A percentile compares a stretch with the other conserved stretches of the same genome.
Evolutionary conservation across 768 basidiomycete species (phyloP).

Genomic region (Phlebiopsis gigantea): DNA sequence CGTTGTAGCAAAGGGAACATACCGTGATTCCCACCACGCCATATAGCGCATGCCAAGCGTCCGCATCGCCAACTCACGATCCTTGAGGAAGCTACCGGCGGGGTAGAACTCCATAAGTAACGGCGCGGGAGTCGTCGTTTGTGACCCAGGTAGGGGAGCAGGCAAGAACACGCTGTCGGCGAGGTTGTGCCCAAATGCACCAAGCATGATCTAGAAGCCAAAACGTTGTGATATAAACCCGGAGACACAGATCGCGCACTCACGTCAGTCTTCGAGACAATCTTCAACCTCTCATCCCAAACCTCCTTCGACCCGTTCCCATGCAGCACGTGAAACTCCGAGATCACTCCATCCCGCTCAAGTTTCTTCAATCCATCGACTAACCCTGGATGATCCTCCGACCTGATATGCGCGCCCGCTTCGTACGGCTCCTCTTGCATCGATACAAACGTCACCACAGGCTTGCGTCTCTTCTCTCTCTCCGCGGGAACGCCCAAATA

Average conservation of each 20-base stretch:
- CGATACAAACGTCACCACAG: constrained; percentile 63
- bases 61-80: constrained; percentile 52
- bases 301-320: constrained; percentile 28
- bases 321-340: constrained; percentile 49
- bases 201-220: constrained; percentile 47
- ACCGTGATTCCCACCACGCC: constrained; percentile 48
- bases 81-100: constrained; percentile 55
- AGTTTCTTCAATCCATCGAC: constrained; percentile 52
- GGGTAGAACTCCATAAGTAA: constrained; percentile 79
- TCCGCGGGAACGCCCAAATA: constrained; percentile 31
- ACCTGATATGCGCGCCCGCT: constrained; percentile 43
- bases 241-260: constrained; percentile 21
- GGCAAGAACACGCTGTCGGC: constrained; percentile 70
- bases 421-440: constrained; percentile 44
- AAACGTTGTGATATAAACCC: background rate
- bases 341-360: constrained; percentile 38
- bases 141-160: constrained; percentile 33
- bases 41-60: constrained; percentile 52
- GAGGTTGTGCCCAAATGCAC: constrained; percentile 55
- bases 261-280: constrained; percentile 66
- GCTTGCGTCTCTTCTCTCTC: constrained; percentile 30
- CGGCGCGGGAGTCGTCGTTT: constrained; percentile 28
- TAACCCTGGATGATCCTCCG: constrained; percentile 55
- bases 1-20: constrained; percentile 8
- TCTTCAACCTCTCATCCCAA: constrained; percentile 62